Base-by-base conservation (phyloP, 78 protist genomes). In the Guillardia theta region DNA sequence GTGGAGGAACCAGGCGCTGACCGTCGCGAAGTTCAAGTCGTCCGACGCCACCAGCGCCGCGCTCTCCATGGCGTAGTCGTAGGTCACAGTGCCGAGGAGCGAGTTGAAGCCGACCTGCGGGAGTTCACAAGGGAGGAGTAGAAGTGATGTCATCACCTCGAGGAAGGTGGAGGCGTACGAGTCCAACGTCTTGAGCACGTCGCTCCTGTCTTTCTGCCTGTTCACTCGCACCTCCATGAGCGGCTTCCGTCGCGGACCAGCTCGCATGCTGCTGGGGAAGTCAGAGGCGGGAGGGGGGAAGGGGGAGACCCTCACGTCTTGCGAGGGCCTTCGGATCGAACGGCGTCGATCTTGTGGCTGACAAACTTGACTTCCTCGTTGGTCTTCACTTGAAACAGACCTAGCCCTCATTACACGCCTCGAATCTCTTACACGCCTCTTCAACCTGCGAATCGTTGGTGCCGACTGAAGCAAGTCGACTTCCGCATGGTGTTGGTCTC, bases 61-160 rank as follows among this genome's bases (percentile, higher is more conserved):
- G 48, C 90, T 78, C 48, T 78, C 90, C 90, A 78, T 78, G 41
- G 45, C 90, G 50, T 43, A 43, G 90, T 78, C 90, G 33, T n/a
- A 78, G 43, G 90, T 0, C 90, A 78, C 90, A n/a, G 90, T 78
- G 24, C 90, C 90, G 45, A 78, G 10, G 43, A 78, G 90, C 90
- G 90, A 19, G 90, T 78, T 78, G 48, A 78, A 78, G 33, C 90
- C 90, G 43, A 78, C 48, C 90, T 78, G 50, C 45, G 10, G 46
- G 36, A 12, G 6, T 30, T 19, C 58, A 50, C 58, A 15, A 50
- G 39, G 3, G 39, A n/a, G n/a, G n/a, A n/a, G n/a, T n/a, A n/a
- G n/a, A n/a, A 58, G 70, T 30, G 39, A 50, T 15, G 70, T 58
- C 70, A 58, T 8, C 70, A 58, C 87, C 87, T 70, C 39, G 45